phyloP scores from a whole-genome alignment of 768 basidiomycete species.

The Tulasnella sp. region DNA sequence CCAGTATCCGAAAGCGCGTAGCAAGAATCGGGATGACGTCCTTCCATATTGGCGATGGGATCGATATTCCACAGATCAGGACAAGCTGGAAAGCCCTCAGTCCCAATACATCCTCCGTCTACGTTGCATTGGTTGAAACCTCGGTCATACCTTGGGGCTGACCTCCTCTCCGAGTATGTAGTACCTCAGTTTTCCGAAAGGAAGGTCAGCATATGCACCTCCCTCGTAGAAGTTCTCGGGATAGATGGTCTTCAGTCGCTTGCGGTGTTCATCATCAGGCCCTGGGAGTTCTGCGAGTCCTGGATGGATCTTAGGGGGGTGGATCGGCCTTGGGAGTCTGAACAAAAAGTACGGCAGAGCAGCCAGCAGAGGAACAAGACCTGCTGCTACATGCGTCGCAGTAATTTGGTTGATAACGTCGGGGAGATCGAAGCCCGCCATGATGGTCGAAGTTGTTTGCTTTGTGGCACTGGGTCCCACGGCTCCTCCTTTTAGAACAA shows the following conservation, averaged over 20 bases:
- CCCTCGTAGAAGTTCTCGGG: constrained; percentile 51
- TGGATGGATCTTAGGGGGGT: neutral
- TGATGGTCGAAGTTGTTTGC: neutral
- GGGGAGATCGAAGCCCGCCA: neutral
- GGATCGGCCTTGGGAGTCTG: neutral
- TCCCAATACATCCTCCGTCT: neutral
- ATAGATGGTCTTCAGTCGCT: constrained; percentile 36
- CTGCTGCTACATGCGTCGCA: neutral
- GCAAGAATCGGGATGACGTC: constrained; percentile 59
- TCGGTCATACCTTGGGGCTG: constrained; percentile 26
- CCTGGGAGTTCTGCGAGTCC: neutral
- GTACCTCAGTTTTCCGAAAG: constrained; percentile 64
- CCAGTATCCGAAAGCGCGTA: constrained; percentile 60
- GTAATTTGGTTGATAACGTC: neutral
- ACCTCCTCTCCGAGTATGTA: constrained; percentile 64
- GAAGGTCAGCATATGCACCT: constrained; percentile 54
- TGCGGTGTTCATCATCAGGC: neutral
- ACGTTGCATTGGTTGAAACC: neutral
- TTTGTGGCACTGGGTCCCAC: neutral
- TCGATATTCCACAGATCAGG: constrained; percentile 63
- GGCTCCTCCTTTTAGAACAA: neutral
- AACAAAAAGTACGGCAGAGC: neutral
- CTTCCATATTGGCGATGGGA: constrained; percentile 55
- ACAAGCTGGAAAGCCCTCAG: constrained; percentile 38
- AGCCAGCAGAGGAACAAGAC: neutral